A percentile compares a stretch with the other conserved stretches of the same genome.
Evolutionary conservation across 805 yeast genomes (phyloP).

Genomic region (Starmerella geochares): DNA sequence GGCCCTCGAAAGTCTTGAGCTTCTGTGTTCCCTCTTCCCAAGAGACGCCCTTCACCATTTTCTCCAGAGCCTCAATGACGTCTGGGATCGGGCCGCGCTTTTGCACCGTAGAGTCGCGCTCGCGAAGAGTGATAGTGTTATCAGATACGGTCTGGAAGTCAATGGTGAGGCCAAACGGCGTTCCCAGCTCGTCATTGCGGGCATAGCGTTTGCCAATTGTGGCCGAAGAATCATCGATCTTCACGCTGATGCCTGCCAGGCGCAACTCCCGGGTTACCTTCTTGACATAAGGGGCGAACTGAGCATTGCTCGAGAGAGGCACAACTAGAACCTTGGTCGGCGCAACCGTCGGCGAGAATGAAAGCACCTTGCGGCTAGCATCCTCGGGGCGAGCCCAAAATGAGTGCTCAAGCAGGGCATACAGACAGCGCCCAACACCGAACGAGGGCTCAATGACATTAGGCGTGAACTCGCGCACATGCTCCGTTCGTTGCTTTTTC

Average conservation of each 20-base stretch:
- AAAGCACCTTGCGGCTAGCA: slow-evolving; percentile 75
- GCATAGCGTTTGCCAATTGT: slow-evolving; percentile 97
- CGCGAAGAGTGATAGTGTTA: slow-evolving; percentile 84
- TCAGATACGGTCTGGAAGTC: slow-evolving; percentile 89
- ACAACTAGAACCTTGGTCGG: slow-evolving; percentile 95
- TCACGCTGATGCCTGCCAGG: slow-evolving; percentile 77
- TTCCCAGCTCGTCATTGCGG: slow-evolving; percentile 96
- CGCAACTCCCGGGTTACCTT: slow-evolving; percentile 63
- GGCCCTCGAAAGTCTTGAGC: slow-evolving; percentile 64
- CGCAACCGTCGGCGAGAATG: slow-evolving; percentile 91
- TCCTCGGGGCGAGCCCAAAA: slow-evolving; percentile 94
- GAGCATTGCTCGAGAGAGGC: slow-evolving; percentile 79
- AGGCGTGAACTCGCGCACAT: slow-evolving; percentile 90
- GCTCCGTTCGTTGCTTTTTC: slow-evolving; percentile 71
- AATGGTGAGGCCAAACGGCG: slow-evolving; percentile 95
- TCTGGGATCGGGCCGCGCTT: slow-evolving; percentile 82
- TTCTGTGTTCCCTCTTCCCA: slow-evolving; percentile 81
- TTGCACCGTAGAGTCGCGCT: slow-evolving; percentile 93
- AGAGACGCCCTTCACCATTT: slow-evolving; percentile 57
- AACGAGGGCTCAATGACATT: slow-evolving; percentile 98
- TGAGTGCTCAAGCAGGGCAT: slow-evolving; percentile 83
- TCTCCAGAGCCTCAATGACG: slow-evolving; percentile 58
- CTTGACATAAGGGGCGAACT: slow-evolving; percentile 63
- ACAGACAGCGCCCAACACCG: slow-evolving; percentile 96
- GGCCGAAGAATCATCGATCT: slow-evolving; percentile 93